Evolutionary conservation across 345 rosid species (phyloP), one percentile per base, ranked within the genome.

Genomic region (Trapa bicornis): DNA sequence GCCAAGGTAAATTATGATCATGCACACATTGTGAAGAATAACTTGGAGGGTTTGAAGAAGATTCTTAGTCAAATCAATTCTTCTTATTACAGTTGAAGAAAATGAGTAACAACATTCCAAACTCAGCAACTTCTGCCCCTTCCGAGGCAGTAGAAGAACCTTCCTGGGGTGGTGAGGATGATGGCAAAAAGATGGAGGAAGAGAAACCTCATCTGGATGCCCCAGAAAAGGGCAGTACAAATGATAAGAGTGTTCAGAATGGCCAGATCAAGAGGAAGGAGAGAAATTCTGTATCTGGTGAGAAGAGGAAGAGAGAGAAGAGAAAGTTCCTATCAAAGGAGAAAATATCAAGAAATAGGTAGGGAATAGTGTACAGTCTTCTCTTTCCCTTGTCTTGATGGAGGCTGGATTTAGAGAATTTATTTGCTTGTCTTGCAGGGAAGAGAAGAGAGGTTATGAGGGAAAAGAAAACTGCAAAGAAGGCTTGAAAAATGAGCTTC

Each of bases 371-470:
- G n/a, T n/a, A n/a, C n/a, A n/a, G 36, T 0, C 37, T 38, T 58
- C 45, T 60, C 66, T 63, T 3, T 41, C 29, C 37, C 15, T 0
- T 0, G n/a, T 47, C 4, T 63, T 64, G 15, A 47, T 22, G 37
- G 32, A 0, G 47, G 3, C 10, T 29, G 48, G 39, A 14, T n/a
- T 38, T 56, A 35, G 35, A 33, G 52, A 42, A 11, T 41, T 65
- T 48, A 47, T 10, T 0, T 32, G 9, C 68, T 1, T 48, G 9
- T 33, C 42, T 41, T n/a, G 61, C 66, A 89, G 91, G 75, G 97
- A 89, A 76, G 92, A 86, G 80, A 91, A 87, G 82, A 84, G 97
- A n/a, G 65, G 75, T 81, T 68, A 54, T 79, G 71, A 81, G 92
- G 73, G 77, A 61, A 73, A 74, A 73, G 62, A 78, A 57, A 67